Evolutionary conservation across 768 basidiomycete species (phyloP).

Genomic region (Suillus americanus): DNA sequence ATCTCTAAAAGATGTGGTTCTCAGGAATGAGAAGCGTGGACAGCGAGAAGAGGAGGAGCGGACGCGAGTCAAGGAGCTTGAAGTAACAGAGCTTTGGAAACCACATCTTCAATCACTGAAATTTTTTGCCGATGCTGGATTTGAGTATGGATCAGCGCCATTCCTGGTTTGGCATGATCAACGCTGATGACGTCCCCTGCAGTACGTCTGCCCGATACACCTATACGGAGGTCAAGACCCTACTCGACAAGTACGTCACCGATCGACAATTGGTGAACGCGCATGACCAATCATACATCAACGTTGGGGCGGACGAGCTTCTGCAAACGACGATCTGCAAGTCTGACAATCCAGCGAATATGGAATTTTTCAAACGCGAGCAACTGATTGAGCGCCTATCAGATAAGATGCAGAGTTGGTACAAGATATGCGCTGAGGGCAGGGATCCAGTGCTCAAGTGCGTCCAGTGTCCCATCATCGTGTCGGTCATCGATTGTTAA

Average conservation of each 20-base stretch:
- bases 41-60: conserved; percentile 51
- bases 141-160: conserved; percentile 45
- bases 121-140: conserved; percentile 65
- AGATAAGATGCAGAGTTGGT: conserved; percentile 76
- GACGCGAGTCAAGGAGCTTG: conserved; percentile 48
- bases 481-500: conserved; percentile 4
- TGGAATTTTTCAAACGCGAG: conserved; percentile 66
- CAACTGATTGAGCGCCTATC: conserved; percentile 55
- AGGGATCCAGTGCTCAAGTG: conserved; percentile 62
- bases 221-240: conserved; percentile 50
- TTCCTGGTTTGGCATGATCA: conserved; percentile 11
- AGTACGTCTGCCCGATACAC: conserved; percentile 59
- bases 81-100: conserved; percentile 66
- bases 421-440: conserved; percentile 57
- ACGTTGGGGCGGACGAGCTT: conserved; percentile 50
- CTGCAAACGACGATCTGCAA: conserved; percentile 40
- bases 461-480: conserved; percentile 19
- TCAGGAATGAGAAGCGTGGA: conserved; percentile 59
- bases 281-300: conserved; percentile 66
- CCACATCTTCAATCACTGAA: conserved; percentile 55
- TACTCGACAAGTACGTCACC: conserved; percentile 64
- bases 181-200: conserved; percentile 3
- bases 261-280: conserved; percentile 62
- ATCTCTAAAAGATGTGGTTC: conserved; percentile 68
- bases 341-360: conserved; percentile 23